These are phyloP conservation scores for Cryptosporidium baileyi DNA, from an alignment of 169 alveolate species.

Conservation along the genomic window DNA sequence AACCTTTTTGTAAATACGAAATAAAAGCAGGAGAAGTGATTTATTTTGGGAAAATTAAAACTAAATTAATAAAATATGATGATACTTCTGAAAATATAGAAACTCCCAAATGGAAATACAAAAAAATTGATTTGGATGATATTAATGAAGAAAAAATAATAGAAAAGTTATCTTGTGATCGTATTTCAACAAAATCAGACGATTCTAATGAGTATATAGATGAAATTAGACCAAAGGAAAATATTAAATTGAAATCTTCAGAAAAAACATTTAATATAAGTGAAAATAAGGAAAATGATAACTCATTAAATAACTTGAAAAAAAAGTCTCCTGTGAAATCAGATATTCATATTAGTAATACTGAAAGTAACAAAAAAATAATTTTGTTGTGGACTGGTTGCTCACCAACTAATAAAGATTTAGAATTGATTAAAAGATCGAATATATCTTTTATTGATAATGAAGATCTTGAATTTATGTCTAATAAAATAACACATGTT, in stretches of 20 bases:
- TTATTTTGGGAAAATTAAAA: slow-evolving; percentile 54
- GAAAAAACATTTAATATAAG: not conserved
- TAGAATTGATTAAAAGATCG: not conserved
- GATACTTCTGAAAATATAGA: not conserved
- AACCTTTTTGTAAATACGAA: slow-evolving; percentile 53
- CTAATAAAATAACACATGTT: slow-evolving; percentile 34
- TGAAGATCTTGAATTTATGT: slow-evolving; percentile 55
- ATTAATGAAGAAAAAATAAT: not conserved
- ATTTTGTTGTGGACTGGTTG: slow-evolving; percentile 57
- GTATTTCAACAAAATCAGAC: not conserved
- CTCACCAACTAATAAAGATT: slow-evolving; percentile 34
- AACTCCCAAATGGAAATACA: slow-evolving; percentile 49
- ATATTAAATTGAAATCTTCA: not conserved
- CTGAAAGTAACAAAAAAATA: not conserved
- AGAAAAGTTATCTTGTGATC: no score
- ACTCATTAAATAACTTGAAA: not conserved
- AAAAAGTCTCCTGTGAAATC: no score
- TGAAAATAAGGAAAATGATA: not conserved
- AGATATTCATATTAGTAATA: no score
- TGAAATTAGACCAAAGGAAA: not conserved
- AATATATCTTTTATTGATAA: slow-evolving; percentile 20
- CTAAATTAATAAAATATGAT: slow-evolving; percentile 42
- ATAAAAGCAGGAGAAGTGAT: slow-evolving; percentile 6
- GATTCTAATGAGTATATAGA: not conserved
- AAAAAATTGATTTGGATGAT: not conserved